Evolutionary conservation across 139 green algal species (phyloP).

Genomic region (Picochlorum sp.): DNA sequence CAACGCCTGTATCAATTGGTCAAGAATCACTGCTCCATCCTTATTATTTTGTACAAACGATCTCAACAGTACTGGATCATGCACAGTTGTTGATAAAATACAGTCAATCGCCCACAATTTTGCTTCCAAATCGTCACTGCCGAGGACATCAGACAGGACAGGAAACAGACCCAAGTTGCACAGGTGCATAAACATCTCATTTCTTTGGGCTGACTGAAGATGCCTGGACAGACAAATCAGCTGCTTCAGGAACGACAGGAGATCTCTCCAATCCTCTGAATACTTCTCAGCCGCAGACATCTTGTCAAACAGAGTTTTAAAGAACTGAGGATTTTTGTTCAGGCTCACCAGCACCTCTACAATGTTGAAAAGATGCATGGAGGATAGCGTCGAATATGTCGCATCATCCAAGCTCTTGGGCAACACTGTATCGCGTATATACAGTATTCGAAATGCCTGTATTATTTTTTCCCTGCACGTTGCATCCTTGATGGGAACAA

Average conservation of each 20-base stretch:
- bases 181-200: conserved; percentile 62
- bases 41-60: conserved; percentile 44
- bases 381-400: conserved; percentile 83
- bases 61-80: conserved; percentile 74
- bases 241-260: conserved; percentile 89
- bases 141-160: conserved; percentile 46
- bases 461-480: conserved; percentile 84
- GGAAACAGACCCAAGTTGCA: conserved; percentile 73
- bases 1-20: conserved; percentile 50
- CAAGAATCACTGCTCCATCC: conserved; percentile 53
- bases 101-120: conserved; percentile 78
- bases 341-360: conserved; percentile 73
- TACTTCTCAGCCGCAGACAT: conserved; percentile 29
- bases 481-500: conserved; percentile 70
- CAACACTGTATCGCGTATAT: conserved; percentile 93
- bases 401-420: conserved; percentile 86
- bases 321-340: conserved; percentile 62
- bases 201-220: conserved; percentile 59
- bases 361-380: conserved; percentile 91
- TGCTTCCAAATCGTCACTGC: conserved; percentile 22
- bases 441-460: conserved; percentile 87
- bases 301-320: conserved; percentile 72
- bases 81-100: conserved; percentile 67
- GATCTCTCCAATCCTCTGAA: conserved; percentile 63
- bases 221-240: conserved; percentile 79